phyloP scores from a whole-genome alignment of 805 yeast species.

The Starmerella vaccinii region DNA sequence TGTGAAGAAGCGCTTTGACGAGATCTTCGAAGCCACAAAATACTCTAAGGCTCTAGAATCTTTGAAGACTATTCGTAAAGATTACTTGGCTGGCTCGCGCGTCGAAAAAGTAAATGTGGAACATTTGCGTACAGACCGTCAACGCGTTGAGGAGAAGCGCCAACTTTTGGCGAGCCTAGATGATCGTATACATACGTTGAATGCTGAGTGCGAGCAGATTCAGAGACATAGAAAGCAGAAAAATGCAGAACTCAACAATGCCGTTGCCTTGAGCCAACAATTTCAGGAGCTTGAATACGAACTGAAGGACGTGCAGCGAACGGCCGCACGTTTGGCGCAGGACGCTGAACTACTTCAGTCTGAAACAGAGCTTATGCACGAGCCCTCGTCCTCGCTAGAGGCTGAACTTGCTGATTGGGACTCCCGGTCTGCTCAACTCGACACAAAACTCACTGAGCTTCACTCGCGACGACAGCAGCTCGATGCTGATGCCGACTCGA shows the following conservation, averaged over 20 bases:
- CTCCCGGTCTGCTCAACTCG: conserved; percentile 1
- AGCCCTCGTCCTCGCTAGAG: not conserved
- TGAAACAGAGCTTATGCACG: conserved; percentile 28
- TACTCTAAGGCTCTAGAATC: conserved; percentile 83
- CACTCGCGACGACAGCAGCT: conserved; percentile 32
- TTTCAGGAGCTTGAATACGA: conserved; percentile 12
- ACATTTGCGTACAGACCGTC: conserved; percentile 63
- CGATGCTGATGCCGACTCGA: conserved; percentile 1
- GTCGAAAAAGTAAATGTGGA: conserved; percentile 67
- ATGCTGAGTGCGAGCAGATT: conserved; percentile 41
- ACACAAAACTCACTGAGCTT: conserved; percentile 17
- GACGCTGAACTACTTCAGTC: conserved; percentile 2
- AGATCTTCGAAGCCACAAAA: conserved; percentile 88
- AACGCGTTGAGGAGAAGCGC: conserved; percentile 53
- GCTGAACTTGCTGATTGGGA: conserved; percentile 7
- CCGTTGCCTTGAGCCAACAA: conserved; percentile 10
- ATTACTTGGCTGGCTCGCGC: conserved; percentile 63
- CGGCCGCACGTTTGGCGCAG: conserved; percentile 2
- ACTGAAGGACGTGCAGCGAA: conserved; percentile 1
- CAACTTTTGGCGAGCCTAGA: conserved; percentile 39
- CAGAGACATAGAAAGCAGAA: conserved; percentile 42
- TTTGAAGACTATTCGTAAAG: conserved; percentile 65
- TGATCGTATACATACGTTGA: conserved; percentile 37
- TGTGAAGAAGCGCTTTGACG: conserved; percentile 87
- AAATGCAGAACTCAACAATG: conserved; percentile 42